A percentile compares a stretch with the other conserved stretches of the same genome.
Conservation (phyloP, 345 rosid species). For the Ceriops decandra region DNA sequence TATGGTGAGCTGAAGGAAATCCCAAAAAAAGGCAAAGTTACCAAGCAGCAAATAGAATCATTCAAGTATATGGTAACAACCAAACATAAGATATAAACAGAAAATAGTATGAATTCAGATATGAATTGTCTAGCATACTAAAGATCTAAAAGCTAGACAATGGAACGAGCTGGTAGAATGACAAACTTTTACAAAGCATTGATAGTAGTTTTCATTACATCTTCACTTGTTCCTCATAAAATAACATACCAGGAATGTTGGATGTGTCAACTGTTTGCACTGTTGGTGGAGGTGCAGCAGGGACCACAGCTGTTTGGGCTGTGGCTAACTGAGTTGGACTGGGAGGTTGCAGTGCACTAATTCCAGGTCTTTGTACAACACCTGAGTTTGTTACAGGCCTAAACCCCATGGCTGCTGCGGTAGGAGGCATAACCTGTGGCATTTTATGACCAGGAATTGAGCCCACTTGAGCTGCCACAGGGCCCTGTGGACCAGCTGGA, state of each 20-base stretch:
- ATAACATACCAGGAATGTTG: constrained; percentile 63
- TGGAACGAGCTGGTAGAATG: no score
- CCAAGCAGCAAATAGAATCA: neutral
- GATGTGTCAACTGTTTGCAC: constrained; percentile 87
- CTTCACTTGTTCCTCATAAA: no score
- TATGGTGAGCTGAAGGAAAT: constrained; percentile 65
- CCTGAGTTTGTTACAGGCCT: constrained; percentile 59
- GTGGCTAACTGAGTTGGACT: constrained; percentile 60
- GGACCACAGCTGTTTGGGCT: constrained; percentile 50
- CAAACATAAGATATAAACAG: constrained; percentile 18
- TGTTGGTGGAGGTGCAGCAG: constrained; percentile 85
- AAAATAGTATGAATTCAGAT: neutral
- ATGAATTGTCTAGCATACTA: neutral
- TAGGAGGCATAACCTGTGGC: constrained; percentile 57
- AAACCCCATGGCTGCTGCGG: constrained; percentile 53
- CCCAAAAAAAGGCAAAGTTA: constrained; percentile 5
- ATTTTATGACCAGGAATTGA: constrained; percentile 48
- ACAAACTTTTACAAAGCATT: no score
- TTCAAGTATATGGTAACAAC: constrained; percentile 17
- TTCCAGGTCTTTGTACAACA: constrained; percentile 64
- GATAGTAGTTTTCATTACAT: no score
- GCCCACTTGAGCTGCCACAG: constrained; percentile 47
- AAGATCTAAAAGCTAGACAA: neutral
- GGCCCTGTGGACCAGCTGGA: constrained; percentile 49
- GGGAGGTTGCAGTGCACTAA: constrained; percentile 60